Percentiles rank a stretch among this genome's conserved stretches.
These are phyloP conservation scores for Lentinula edodes DNA, from an alignment of 768 basidiomycete genomes.

Conservation along the genomic window DNA sequence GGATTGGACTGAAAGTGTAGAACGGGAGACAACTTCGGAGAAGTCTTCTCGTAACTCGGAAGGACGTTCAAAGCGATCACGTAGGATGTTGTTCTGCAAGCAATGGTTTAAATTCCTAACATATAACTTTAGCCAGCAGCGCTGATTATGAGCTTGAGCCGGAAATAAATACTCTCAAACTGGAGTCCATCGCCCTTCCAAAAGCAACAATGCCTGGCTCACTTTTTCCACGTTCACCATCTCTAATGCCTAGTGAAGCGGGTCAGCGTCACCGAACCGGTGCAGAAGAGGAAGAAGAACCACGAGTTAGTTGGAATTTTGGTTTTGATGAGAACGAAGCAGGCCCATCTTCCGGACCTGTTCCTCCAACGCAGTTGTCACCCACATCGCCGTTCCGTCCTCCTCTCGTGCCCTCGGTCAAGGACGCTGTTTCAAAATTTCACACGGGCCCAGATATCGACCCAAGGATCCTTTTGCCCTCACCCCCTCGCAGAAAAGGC, in stretches of 20 bases:
- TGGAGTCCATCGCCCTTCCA: constrained; percentile 31
- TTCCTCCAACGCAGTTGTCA: constrained; percentile 10
- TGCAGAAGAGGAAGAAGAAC: constrained; percentile 14
- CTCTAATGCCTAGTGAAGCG: constrained; percentile 42
- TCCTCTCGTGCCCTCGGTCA: constrained; percentile 35
- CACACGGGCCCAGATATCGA: constrained; percentile 37
- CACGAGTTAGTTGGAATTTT: constrained; percentile 34
- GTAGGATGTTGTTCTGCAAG: background rate
- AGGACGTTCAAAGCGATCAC: background rate
- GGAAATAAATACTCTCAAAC: constrained; percentile 16
- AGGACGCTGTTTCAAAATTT: constrained; percentile 46
- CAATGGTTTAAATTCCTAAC: background rate
- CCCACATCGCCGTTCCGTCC: constrained; percentile 25
- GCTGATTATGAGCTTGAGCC: constrained; percentile 16
- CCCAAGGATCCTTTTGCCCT: constrained; percentile 48
- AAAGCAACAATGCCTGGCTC: constrained; percentile 68
- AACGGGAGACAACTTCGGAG: background rate
- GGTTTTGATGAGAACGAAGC: constrained; percentile 6
- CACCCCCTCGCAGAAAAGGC: constrained; percentile 30
- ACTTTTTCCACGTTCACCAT: constrained; percentile 68
- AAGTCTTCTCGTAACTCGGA: background rate
- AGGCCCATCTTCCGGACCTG: constrained; percentile 11
- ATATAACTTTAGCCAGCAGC: background rate
- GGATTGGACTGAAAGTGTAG: background rate
- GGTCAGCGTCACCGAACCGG: background rate